Base-by-base conservation (phyloP, 345 rosid species). In the Hibiscus mutabilis region DNA sequence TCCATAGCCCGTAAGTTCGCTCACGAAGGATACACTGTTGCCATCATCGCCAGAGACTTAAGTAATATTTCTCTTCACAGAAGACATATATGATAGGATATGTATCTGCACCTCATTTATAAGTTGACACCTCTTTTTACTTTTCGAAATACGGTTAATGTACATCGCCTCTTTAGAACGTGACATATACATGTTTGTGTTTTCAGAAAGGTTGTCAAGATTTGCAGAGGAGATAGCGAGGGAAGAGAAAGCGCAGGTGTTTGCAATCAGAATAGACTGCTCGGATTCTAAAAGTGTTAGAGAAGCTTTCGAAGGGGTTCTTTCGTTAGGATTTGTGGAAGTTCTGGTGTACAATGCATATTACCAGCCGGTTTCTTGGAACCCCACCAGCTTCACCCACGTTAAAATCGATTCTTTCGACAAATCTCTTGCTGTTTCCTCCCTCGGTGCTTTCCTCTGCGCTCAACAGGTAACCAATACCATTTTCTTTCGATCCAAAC, bases 171-270 rank as follows among this genome's bases (percentile, higher is more conserved):
- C n/a, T n/a, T n/a, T n/a, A n/a, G n/a, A n/a, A n/a, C n/a, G n/a
- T n/a, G n/a, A n/a, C n/a, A n/a, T 66, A 40, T 40, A 10, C 12
- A 10, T 65, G 3, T 25, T 8, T 7, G 19, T 72, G 53, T 57
- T n/a, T 75, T 9, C 81, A 93, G 97, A 82, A 70, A 83, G 91
- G 74, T 60, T 91, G 64, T 94, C 98, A 15, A 71, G 82, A 74
- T 88, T 91, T 44, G 98, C 98, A 2, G 98, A 93, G 44, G 98
- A 93, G 82, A 94, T 94, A 79, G 97, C 98, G 2, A 87, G 97
- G 79, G 96, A 91, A 76, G 96, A 87, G 80, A 94, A 89, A 75
- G 86, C 92, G 2, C 98, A 90, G 78, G 97, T 94, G 37, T 94
- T 89, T 80, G 98, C 98, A 0, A 94, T 94, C 74, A 84, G 95